Evolutionary conservation across 306 rosid genomes (phyloP).

Genomic region (Fagus crenata): DNA sequence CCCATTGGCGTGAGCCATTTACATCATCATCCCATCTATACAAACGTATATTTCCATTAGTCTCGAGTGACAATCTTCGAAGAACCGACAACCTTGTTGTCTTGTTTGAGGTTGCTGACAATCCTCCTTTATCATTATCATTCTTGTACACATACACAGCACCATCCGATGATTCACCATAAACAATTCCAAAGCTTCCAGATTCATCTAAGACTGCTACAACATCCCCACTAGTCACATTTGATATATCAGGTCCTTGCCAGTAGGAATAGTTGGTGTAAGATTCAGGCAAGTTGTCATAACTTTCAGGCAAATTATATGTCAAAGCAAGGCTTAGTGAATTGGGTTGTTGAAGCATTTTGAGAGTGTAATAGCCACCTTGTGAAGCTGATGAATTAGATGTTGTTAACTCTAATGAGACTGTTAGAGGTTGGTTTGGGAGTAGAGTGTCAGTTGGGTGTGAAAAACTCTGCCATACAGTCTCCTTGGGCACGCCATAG

Average conservation of each 20-base stretch:
- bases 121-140: constrained; percentile 64
- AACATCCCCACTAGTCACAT: constrained; percentile 73
- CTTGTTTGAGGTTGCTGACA: constrained; percentile 51
- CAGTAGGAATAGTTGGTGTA: constrained; percentile 79
- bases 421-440: constrained; percentile 83
- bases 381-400: constrained; percentile 65
- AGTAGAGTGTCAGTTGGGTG: constrained; percentile 91
- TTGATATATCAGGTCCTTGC: constrained; percentile 83
- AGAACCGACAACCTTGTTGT: constrained; percentile 43
- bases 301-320: constrained; percentile 64
- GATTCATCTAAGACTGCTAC: constrained; percentile 71
- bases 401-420: constrained; percentile 66
- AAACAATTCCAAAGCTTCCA: constrained; percentile 90
- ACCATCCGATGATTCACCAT: constrained; percentile 77
- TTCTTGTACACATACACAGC: constrained; percentile 85
- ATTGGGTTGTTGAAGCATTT: constrained; percentile 88
- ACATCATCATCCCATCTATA: constrained; percentile 82
- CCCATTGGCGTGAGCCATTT: constrained; percentile 87
- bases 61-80: constrained; percentile 66
- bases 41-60: constrained; percentile 71
- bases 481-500: constrained; percentile 36
- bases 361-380: constrained; percentile 81
- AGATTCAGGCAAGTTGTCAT: constrained; percentile 46
- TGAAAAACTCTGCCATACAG: constrained; percentile 87
- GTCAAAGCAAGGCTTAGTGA: constrained; percentile 77